Evolutionary conservation across 768 basidiomycete species (phyloP).

Genomic region (Roridomyces roridus): DNA sequence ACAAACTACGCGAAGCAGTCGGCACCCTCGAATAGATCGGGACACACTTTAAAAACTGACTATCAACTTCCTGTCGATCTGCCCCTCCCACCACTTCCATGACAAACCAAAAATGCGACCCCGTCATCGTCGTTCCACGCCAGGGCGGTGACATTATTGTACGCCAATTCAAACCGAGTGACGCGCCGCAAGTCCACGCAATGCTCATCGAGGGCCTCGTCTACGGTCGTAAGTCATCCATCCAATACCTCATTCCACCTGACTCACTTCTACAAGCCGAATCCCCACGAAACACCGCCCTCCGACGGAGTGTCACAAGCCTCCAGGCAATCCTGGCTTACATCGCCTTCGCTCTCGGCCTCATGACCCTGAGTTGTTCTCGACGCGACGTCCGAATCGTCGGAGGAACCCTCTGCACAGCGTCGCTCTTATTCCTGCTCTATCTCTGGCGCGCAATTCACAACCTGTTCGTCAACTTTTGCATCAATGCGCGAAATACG

Average conservation of each 20-base stretch:
- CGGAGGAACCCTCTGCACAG: neutral
- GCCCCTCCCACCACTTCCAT: too few species aligned
- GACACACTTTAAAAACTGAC: too few species aligned
- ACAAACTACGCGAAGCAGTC: too few species aligned
- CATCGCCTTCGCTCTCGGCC: neutral
- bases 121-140: too few species aligned
- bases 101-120: too few species aligned
- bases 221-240: constrained; percentile 2
- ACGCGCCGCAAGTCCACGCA: constrained; percentile 7
- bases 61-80: too few species aligned
- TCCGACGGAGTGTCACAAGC: neutral
- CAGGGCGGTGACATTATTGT: constrained; percentile 1
- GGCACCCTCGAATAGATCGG: too few species aligned
- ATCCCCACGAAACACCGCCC: neutral
- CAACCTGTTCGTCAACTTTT: neutral
- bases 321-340: neutral
- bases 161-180: constrained; percentile 4
- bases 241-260: neutral
- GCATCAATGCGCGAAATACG: neutral
- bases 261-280: neutral
- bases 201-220: constrained; percentile 6
- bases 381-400: neutral
- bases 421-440: neutral
- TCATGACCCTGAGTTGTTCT: neutral
- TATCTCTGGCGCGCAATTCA: neutral